Evolutionary conservation across 2,329 filamentous ascomycete species (phyloP), one percentile per base, ranked within the genome.

Genomic region (Trichoderma koningii): DNA sequence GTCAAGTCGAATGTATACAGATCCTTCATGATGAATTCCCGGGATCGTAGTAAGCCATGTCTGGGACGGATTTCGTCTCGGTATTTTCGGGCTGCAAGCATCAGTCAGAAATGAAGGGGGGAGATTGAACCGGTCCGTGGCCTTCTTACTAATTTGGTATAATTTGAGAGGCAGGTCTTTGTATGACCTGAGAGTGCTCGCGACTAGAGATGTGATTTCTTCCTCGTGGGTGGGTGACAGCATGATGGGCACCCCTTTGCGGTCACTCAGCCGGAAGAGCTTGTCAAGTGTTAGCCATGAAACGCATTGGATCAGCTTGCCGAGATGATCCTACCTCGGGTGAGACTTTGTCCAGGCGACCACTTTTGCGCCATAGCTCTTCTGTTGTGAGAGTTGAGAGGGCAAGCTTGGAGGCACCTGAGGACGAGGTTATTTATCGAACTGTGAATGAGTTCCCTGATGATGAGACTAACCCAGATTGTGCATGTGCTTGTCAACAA

Each of bases 1-100:
- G 83, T 89, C 42, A 83, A 79, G 73, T 99, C 95, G 73, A 99
- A 99, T 0, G 93, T 97, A 75, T 99, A 99, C 1, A 99, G 84
- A 76, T 99, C 95, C 77, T 99, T 99, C 95, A 99, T 99, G 70
- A 92, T 79, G 72, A 99, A 99, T 73, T 99, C 95, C 67, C 93
- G 88, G 0, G 92, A 90, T 10, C 95, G 88, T 9, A 99, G 81
- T 2, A 99, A 82, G 14, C 95, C 95, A 71, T 96, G 91, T 38
- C 95, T 86, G 21, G 95, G 95, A 28, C 95, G 85, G 64, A 89
- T 85, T 77, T 99, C 95, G 78, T 99, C 95, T 55, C 95, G 87
- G 73, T 98, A 99, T 76, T 99, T 99, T 53, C 94, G 86, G 34
- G 92, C 89, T 92, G 67, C 19, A 30, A 30, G 1, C 21, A 23